Evolutionary conservation across 2,329 filamentous ascomycete species (phyloP), one percentile per base, ranked within the genome.

Genomic region (Bipolaris oryzae): DNA sequence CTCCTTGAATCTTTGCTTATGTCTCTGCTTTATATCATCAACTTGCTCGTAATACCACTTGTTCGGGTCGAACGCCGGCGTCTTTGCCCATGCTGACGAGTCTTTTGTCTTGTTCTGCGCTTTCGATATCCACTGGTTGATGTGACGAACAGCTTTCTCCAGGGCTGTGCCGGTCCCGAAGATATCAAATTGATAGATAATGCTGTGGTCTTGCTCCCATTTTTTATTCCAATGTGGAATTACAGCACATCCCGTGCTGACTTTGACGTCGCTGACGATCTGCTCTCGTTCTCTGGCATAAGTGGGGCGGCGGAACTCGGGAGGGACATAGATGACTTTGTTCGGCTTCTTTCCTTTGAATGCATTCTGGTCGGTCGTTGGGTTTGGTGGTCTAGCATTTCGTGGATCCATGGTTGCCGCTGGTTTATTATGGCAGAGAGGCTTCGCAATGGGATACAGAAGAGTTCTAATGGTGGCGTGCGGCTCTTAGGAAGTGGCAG

Each of bases 121-220:
- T 13, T 56, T 61, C 2, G 58, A 55, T 6, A 75, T 71, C 72
- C 72, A 75, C 11, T 69, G 49, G 47, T 74, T 71, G 43, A 74
- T 48, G 7, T 54, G 41, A 41, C 35, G 31, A 7, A 61, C 18
- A 6, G 69, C 70, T 4, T 57, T 61, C 11, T 71, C 67, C 1
- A 70, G 45, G 3, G 60, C 55, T 3, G 51, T 7, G 10, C 63
- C 67, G 2, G 61, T 43, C 9, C 70, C 69, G 37, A 58, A 68
- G 3, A 74, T 54, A 4, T 69, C 64, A 46, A 75, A 75, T 15
- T 50, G 51, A 5, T 38, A 55, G 16, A 71, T 63, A 5, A 50
- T 50, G 6, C 54, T 51, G 1, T 57, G 9, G 3, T 62, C 39
- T 25, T 42, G 39, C 7, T 15, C 7, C 39, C 21, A 6, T 42